A percentile compares a stretch with the other conserved stretches of the same genome.
Conservation (phyloP, 345 rosid species). For the Adansonia digitata region DNA sequence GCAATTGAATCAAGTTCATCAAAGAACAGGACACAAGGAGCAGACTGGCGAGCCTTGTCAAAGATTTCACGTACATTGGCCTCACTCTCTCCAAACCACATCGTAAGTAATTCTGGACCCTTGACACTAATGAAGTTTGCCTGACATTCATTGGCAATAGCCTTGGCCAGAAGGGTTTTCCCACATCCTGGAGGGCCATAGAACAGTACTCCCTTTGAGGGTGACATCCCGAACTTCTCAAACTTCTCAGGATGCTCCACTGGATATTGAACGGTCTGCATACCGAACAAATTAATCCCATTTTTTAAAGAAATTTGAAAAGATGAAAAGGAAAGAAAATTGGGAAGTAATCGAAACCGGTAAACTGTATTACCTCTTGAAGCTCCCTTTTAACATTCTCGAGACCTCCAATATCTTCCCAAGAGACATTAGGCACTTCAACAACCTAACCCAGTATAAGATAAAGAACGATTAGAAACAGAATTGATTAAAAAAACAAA, state of each 20-base stretch:
- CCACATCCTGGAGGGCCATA: constrained; percentile 99
- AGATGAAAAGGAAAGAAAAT: not conserved
- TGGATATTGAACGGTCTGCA: constrained; percentile 95
- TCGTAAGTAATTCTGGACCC: constrained; percentile 93
- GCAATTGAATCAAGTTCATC: constrained; percentile 98
- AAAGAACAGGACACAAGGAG: constrained; percentile 91
- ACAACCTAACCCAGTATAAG: constrained; percentile 52
- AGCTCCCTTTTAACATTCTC: constrained; percentile 94
- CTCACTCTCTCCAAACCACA: constrained; percentile 99
- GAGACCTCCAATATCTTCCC: constrained; percentile 96
- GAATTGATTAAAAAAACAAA: constrained; percentile 3
- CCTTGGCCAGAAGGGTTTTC: constrained; percentile 92
- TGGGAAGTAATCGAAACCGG: not conserved
- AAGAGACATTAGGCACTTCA: constrained; percentile 83
- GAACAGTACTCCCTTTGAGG: constrained; percentile 93
- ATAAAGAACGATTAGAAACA: no score
- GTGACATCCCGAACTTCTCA: constrained; percentile 96
- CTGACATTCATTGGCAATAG: constrained; percentile 95
- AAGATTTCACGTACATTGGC: constrained; percentile 95
- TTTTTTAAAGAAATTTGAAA: not conserved
- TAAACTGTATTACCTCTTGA: constrained; percentile 64
- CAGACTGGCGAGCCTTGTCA: constrained; percentile 93
- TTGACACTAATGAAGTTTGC: constrained; percentile 94
- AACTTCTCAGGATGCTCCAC: constrained; percentile 99
- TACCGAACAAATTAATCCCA: not conserved